phyloP scores from a whole-genome alignment of 179 eudicot species.

The Spinacia oleracea region DNA sequence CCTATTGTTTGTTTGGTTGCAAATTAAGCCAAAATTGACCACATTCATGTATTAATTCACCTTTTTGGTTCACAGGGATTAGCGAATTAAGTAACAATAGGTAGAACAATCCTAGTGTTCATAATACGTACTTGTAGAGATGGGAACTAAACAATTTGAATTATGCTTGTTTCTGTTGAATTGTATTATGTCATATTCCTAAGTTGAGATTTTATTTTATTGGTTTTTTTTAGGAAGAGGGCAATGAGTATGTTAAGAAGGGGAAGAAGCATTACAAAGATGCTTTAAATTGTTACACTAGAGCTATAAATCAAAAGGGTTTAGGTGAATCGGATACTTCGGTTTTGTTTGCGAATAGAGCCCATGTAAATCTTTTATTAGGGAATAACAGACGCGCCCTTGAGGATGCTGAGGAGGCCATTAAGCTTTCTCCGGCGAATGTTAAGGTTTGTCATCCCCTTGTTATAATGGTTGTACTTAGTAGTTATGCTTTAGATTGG shows the following conservation, averaged over 20 bases:
- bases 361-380: conserved; percentile 83
- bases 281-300: conserved; percentile 87
- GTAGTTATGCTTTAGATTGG: background rate
- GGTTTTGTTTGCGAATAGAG: conserved; percentile 71
- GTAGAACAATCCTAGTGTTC: background rate
- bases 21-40: too few relatives aligned
- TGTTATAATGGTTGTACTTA: background rate
- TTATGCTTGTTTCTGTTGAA: too few relatives aligned
- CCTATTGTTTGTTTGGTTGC: too few relatives aligned
- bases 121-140: background rate
- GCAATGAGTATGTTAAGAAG: conserved; percentile 82
- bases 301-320: conserved; percentile 85
- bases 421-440: conserved; percentile 70
- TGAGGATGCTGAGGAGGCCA: conserved; percentile 84
- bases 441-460: conserved; percentile 54
- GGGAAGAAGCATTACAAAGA: conserved; percentile 84
- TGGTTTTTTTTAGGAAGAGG: conserved; percentile 62
- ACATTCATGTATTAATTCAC: too few relatives aligned
- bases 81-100: background rate
- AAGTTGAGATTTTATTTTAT: background rate
- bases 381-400: conserved; percentile 90
- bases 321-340: conserved; percentile 69
- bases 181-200: background rate
- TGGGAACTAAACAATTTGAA: background rate
- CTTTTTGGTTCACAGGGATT: too few relatives aligned